Conservation (phyloP, 192 early-diverging fungal genomes). For the Backusella westeae region DNA sequence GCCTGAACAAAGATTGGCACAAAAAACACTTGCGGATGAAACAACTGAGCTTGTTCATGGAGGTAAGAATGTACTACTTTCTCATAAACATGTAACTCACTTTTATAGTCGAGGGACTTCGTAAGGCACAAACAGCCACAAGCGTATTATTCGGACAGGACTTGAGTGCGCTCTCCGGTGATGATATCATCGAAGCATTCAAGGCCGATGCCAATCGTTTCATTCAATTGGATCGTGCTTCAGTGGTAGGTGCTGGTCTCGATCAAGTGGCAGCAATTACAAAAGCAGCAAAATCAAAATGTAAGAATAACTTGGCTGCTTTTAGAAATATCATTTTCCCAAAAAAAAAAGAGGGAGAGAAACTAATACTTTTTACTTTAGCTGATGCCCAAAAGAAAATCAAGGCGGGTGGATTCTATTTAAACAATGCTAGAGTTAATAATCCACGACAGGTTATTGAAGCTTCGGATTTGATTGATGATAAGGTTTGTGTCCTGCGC, state of each 20-base stretch:
- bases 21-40: constrained; percentile 75
- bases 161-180: constrained; percentile 38
- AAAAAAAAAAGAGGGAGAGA: neutral
- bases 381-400: constrained; percentile 77
- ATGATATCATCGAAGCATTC: constrained; percentile 75
- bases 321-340: neutral
- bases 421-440: constrained; percentile 59
- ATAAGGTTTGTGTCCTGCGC: constrained; percentile 63
- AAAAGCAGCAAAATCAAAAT: constrained; percentile 68
- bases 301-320: constrained; percentile 30
- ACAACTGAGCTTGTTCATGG: constrained; percentile 92
- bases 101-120: constrained; percentile 49
- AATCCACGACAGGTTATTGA: constrained; percentile 39
- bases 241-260: constrained; percentile 50
- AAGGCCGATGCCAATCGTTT: constrained; percentile 58
- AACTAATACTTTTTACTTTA: constrained; percentile 17
- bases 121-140: constrained; percentile 68
- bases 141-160: constrained; percentile 71
- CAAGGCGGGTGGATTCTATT: constrained; percentile 79
- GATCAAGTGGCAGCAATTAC: constrained; percentile 58
- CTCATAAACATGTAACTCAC: neutral
- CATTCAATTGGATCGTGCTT: constrained; percentile 36
- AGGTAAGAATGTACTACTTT: constrained; percentile 32
- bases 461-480: constrained; percentile 62
- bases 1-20: constrained; percentile 74